Conservation (phyloP, 495 filamentous ascomycete species). For the Xylaria cubensis region DNA sequence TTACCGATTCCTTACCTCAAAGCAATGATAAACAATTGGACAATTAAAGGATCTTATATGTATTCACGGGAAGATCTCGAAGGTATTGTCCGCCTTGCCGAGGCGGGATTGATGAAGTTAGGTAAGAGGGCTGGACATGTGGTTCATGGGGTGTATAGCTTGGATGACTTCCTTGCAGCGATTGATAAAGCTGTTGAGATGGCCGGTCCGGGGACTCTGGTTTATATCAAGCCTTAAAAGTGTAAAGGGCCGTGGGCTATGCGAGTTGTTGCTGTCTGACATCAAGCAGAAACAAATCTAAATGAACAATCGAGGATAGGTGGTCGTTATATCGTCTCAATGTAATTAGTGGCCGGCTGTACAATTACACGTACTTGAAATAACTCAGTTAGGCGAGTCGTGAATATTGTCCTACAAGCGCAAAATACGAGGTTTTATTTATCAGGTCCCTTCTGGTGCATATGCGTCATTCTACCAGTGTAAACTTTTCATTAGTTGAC, state of each 20-base stretch:
- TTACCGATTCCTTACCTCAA: constrained; percentile 12
- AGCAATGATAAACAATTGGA: constrained; percentile 39
- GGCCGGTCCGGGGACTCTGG: constrained; percentile 10
- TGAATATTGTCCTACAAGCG: no score
- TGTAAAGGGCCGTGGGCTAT: not conserved
- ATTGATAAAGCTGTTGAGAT: constrained; percentile 27
- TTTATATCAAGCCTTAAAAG: constrained; percentile 20
- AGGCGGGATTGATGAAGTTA: constrained; percentile 35
- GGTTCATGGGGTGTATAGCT: constrained; percentile 39
- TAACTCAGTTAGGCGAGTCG: no score
- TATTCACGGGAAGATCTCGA: constrained; percentile 40
- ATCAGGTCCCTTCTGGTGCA: no score
- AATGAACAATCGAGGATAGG: no score
- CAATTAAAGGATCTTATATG: constrained; percentile 51
- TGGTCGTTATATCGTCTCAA: no score
- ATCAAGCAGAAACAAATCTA: no score
- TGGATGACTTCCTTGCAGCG: constrained; percentile 42
- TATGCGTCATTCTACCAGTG: no score
- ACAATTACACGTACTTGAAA: no score
- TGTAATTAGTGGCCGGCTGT: no score
- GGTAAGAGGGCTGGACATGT: constrained; percentile 42
- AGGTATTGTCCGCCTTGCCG: constrained; percentile 5
- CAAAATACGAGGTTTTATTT: no score
- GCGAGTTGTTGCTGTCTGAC: no score
- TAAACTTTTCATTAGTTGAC: no score